phyloP scores from a whole-genome alignment of 1,284 basidiomycete species.

The Leccinum griseonigrum region DNA sequence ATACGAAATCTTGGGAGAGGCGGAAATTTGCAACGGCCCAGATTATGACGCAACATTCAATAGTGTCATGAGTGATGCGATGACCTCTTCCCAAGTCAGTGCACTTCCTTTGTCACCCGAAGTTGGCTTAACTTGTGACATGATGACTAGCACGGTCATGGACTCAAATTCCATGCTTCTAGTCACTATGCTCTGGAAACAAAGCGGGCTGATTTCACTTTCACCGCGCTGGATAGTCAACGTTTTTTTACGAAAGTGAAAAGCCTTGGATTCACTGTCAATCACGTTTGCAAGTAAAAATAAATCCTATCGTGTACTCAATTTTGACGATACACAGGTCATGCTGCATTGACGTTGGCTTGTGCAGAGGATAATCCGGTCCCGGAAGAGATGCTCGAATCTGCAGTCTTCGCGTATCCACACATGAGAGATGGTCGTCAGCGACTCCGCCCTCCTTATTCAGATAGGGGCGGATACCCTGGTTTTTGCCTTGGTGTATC shows the following conservation, averaged over 20 bases:
- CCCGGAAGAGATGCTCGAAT: neutral
- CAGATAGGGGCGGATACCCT: neutral
- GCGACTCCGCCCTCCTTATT: neutral
- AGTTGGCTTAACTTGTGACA: neutral
- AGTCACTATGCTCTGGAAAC: neutral
- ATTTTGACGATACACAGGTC: neutral
- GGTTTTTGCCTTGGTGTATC: neutral
- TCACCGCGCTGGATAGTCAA: neutral
- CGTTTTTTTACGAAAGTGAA: neutral
- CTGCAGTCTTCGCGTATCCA: neutral
- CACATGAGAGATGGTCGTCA: neutral
- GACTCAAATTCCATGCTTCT: neutral
- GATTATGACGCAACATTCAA: neutral
- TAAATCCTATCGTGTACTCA: neutral
- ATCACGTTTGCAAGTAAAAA: neutral
- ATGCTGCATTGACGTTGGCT: neutral
- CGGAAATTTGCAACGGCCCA: neutral
- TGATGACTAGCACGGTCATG: neutral
- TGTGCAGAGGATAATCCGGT: neutral
- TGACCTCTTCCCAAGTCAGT: neutral
- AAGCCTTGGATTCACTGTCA: neutral
- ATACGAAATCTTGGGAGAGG: neutral
- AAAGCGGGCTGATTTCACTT: neutral
- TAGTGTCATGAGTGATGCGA: neutral
- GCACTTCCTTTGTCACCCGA: neutral